Evolutionary conservation across 345 rosid species (phyloP).

Genomic region (Syzygium grande): DNA sequence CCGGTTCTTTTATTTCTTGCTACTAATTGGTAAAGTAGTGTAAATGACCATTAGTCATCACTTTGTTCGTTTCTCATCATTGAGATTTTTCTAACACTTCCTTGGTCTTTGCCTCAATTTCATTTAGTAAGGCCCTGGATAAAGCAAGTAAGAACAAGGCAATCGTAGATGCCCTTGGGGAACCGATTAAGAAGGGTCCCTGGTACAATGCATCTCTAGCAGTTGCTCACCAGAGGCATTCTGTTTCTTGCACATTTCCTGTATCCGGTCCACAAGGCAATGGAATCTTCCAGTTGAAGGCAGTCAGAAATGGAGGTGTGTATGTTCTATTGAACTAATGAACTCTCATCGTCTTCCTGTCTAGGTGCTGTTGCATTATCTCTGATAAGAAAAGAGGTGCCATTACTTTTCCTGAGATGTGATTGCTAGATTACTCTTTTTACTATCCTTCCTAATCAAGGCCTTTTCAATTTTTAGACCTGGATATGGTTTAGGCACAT

Average conservation of each 20-base stretch:
- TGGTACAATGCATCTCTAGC: constrained; percentile 98
- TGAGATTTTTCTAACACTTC: neutral
- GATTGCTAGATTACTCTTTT: neutral
- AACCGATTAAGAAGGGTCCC: constrained; percentile 85
- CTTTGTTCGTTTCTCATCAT: neutral
- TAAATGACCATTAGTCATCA: neutral
- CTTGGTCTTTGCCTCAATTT: constrained; percentile 2
- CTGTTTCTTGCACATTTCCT: constrained; percentile 94
- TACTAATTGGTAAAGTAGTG: neutral
- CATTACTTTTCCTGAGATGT: neutral
- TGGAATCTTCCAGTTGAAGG: constrained; percentile 81
- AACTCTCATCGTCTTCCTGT: neutral
- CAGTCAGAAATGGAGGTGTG: constrained; percentile 70
- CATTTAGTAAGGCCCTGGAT: constrained; percentile 83
- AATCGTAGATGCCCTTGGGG: constrained; percentile 76
- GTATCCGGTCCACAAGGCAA: constrained; percentile 67
- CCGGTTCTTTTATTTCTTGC: neutral
- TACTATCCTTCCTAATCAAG: neutral
- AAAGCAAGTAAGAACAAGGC: constrained; percentile 62
- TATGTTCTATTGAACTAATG: neutral
- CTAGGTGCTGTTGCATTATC: neutral
- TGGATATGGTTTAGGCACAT: neutral
- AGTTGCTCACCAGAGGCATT: constrained; percentile 76
- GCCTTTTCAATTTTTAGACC: neutral
- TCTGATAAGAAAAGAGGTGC: neutral